Base-by-base conservation (phyloP, 495 filamentous ascomycete genomes). In the Talaromyces nanjingensis region DNA sequence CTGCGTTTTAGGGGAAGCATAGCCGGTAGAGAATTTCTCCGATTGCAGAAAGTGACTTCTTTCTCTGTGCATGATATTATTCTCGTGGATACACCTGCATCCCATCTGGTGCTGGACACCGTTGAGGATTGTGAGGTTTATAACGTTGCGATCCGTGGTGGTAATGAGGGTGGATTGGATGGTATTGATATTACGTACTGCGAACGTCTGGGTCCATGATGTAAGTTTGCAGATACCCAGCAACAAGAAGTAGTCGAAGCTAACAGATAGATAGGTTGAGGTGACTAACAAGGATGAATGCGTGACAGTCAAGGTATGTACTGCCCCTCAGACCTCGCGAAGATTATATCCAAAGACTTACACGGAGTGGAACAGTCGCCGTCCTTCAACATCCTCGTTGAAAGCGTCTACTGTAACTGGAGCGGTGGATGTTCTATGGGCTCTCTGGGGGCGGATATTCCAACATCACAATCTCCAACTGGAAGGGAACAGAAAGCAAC, bases 391-490 rank as follows among this genome's bases (percentile, higher is more conserved):
- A 81, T 84, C 59, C 72, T 84, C 6, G 74, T 84, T 58, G 81
- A 86, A 64, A 79, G 79, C 62, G 80, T 86, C 54, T 83, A 82
- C 69, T 86, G 83, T 68, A 85, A 85, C 74, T 81, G 79, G 74
- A 81, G 76, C 53, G 79, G 81, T 27, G 82, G 82, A 4, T 82
- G 80, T 68, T 79, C 79, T 6, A 81, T 84, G 64, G 83, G 81
- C 25, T 84, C 80, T 9, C 71, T 84, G 8, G 63, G 4, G 81
- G 86, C 0, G 72, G 79, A 60, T 72, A 83, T 27, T 75, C 67
- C 62, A 78, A 82, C 69, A 69, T 87, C 56, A 82, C 74, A 0
- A 79, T 85, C 73, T 73, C 60, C 25, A 84, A 85, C 74, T 87
- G 83, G 84, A 82, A 80, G 47, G 85, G 84, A n/a, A 84, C 80